Evolutionary conservation across 2,329 filamentous ascomycete genomes (phyloP).

Genomic region (Alternaria hordeiaustralica): DNA sequence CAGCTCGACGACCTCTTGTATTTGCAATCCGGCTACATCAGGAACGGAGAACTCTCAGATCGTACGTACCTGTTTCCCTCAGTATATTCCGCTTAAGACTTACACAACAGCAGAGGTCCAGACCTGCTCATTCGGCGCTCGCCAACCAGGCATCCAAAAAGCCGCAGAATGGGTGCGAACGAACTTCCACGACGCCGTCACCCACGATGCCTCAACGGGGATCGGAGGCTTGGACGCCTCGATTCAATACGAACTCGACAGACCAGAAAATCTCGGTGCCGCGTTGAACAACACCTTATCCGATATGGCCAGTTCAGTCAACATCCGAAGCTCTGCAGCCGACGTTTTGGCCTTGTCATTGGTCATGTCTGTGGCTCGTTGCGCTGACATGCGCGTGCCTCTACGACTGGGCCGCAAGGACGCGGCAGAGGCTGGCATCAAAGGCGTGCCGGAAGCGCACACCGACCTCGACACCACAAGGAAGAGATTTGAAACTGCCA

Average conservation of each 20-base stretch:
- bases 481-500: constrained; percentile 38
- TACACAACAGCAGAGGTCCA: constrained; percentile 13
- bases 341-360: constrained; percentile 43
- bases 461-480: constrained; percentile 39
- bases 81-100: neutral
- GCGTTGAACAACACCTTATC: constrained; percentile 44
- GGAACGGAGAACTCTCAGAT: constrained; percentile 4
- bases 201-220: constrained; percentile 33
- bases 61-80: neutral
- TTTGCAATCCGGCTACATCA: constrained; percentile 5
- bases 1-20: constrained; percentile 11
- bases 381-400: constrained; percentile 38
- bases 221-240: constrained; percentile 46
- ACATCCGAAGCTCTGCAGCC: constrained; percentile 28
- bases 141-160: constrained; percentile 28
- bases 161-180: constrained; percentile 40
- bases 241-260: constrained; percentile 41
- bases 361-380: constrained; percentile 38
- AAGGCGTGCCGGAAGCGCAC: constrained; percentile 43
- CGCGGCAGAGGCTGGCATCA: constrained; percentile 35
- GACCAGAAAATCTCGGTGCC: constrained; percentile 37
- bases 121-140: constrained; percentile 22
- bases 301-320: constrained; percentile 36
- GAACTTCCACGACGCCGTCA: constrained; percentile 46
- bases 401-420: constrained; percentile 43